phyloP scores from a whole-genome alignment of 2,329 filamentous ascomycete genomes.

The Exophiala spinifera region DNA sequence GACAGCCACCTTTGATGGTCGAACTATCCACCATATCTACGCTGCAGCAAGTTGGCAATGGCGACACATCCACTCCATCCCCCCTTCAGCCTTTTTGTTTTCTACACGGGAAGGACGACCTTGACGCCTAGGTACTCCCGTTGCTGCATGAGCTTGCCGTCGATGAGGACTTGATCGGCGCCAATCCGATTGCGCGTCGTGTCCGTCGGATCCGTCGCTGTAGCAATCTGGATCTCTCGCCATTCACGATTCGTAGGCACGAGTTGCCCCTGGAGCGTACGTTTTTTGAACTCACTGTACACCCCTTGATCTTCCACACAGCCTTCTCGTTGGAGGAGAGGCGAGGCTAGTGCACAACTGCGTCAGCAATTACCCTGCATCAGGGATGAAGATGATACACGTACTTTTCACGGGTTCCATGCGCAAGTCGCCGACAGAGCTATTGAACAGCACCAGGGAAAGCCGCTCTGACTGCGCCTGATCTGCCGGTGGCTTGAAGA shows the following conservation, averaged over 20 bases:
- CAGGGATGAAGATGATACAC: not conserved
- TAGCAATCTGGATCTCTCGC: conserved; percentile 51
- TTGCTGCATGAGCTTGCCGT: conserved; percentile 48
- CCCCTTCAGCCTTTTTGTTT: too few relatives aligned
- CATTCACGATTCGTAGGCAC: conserved; percentile 48
- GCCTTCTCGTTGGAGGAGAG: conserved; percentile 42
- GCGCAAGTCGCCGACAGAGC: conserved; percentile 44
- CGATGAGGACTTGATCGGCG: conserved; percentile 43
- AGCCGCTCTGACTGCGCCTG: conserved; percentile 41
- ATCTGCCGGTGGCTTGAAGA: conserved; percentile 44
- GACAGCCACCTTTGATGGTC: too few relatives aligned
- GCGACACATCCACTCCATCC: too few relatives aligned
- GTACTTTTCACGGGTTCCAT: conserved; percentile 39
- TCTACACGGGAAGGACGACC: conserved; percentile 43
- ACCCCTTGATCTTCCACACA: conserved; percentile 46
- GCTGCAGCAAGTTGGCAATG: too few relatives aligned
- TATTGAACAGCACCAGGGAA: conserved; percentile 47
- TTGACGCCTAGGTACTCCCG: conserved; percentile 49
- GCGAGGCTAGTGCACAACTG: conserved; percentile 31
- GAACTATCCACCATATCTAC: too few relatives aligned
- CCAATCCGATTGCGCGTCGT: conserved; percentile 41
- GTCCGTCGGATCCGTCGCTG: conserved; percentile 44
- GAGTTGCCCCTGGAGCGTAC: conserved; percentile 40
- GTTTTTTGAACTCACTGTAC: conserved; percentile 46
- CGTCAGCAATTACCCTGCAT: too few relatives aligned